phyloP scores from a whole-genome alignment of 257 asterid genomes.

The Solanum megistacrolobum region DNA sequence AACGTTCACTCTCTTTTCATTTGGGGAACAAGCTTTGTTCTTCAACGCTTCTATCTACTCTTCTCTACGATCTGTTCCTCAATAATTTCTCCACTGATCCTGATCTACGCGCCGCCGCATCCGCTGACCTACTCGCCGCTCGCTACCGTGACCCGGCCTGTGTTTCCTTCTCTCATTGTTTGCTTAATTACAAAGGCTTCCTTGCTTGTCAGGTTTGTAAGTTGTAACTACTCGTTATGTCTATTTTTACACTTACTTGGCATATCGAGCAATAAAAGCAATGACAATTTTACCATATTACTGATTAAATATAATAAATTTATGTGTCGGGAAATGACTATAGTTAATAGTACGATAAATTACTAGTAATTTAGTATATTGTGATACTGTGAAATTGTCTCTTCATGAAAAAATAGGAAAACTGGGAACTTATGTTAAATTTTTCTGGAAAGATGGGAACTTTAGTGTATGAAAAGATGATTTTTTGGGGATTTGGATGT shows the following conservation, averaged over 20 bases:
- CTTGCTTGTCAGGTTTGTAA: constrained; percentile 34
- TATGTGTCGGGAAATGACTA: not conserved
- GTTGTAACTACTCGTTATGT: not conserved
- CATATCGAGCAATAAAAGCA: not conserved
- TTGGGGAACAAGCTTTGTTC: constrained; percentile 88
- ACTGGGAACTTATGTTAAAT: not conserved
- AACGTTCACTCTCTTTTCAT: constrained; percentile 78
- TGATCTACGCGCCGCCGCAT: constrained; percentile 43
- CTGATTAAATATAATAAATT: not conserved
- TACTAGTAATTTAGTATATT: not conserved
- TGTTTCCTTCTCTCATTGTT: constrained; percentile 33
- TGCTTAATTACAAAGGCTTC: constrained; percentile 35
- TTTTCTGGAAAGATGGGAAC: not conserved
- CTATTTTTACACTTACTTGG: not conserved
- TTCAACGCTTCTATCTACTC: constrained; percentile 78
- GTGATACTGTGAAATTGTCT: not conserved
- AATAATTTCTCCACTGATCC: constrained; percentile 58
- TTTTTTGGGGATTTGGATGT: not conserved
- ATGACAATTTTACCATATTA: not conserved
- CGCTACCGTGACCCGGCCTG: constrained; percentile 35
- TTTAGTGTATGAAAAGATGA: not conserved
- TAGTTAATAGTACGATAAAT: not conserved
- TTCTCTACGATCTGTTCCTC: constrained; percentile 74
- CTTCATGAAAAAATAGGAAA: not conserved
- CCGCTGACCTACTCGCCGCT: constrained; percentile 26